These are phyloP conservation scores for Kwoniella europaea DNA, from an alignment of 768 basidiomycete species.

Conservation along the genomic window DNA sequence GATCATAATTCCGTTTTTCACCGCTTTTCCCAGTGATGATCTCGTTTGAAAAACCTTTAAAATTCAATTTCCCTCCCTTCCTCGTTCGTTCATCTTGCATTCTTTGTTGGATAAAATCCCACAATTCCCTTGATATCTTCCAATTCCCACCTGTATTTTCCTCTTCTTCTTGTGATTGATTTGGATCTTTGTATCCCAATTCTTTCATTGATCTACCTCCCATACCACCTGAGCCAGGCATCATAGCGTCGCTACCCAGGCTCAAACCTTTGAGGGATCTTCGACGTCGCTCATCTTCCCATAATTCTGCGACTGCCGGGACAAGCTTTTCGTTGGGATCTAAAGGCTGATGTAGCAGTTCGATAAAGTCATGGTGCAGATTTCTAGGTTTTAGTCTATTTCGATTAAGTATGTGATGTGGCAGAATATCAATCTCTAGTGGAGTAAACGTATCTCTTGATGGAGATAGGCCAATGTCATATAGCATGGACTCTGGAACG, in stretches of 20 bases:
- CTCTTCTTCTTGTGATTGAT: constrained; percentile 57
- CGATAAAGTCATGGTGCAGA: constrained; percentile 69
- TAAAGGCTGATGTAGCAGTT: constrained; percentile 64
- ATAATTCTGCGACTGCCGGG: constrained; percentile 85
- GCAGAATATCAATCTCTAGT: constrained; percentile 81
- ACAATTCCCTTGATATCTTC: constrained; percentile 68
- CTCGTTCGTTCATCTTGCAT: constrained; percentile 63
- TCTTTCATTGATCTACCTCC: constrained; percentile 45
- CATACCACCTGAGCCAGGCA: constrained; percentile 68
- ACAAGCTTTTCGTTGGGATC: constrained; percentile 72
- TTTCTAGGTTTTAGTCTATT: constrained; percentile 68
- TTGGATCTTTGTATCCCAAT: constrained; percentile 43
- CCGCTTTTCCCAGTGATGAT: constrained; percentile 40
- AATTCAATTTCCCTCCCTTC: constrained; percentile 45
- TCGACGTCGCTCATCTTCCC: constrained; percentile 91
- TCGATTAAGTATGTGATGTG: constrained; percentile 87
- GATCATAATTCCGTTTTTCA: constrained; percentile 51
- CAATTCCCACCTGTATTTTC: constrained; percentile 67
- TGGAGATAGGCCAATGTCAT: constrained; percentile 44
- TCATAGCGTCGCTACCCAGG: constrained; percentile 71
- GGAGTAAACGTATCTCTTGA: constrained; percentile 55
- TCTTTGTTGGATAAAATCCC: constrained; percentile 71
- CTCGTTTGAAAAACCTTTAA: constrained; percentile 47
- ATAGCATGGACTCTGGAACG: constrained; percentile 47
- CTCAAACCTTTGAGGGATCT: constrained; percentile 70